Base-by-base conservation (phyloP, 768 basidiomycete genomes). In the Termitomyces sp. region DNA sequence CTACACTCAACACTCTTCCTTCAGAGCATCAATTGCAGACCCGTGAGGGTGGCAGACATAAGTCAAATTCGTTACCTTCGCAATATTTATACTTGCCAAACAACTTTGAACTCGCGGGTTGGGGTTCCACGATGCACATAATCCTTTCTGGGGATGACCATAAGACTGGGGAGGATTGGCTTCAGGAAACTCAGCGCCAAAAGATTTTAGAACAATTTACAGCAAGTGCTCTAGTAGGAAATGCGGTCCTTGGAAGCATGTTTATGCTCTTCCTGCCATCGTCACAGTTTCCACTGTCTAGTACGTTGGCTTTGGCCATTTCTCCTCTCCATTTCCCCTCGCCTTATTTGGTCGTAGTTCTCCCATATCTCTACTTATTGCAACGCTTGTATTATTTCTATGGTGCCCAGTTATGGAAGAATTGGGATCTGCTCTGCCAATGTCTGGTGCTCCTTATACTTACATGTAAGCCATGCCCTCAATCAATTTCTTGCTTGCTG, bases 351-450 rank as follows among this genome's bases (percentile, higher is more conserved):
- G 31, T 9, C 15, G 35, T 41, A 87, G 85, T 62, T 88, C 87
- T 1, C 87, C 88, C 0, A 78, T 91, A 39, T 83, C 87, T 9
- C 70, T 91, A 52, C 76, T 86, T 36, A 61, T 85, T 23, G 85
- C 89, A 0, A 81, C 83, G 0, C 65, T 83, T 29, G 75, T 85
- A 1, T 63, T 88, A 3, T 86, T 85, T 60, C 64, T 90, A 22
- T 91, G 86, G 85, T 79, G 86, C 12, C 88, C 88, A 2, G 77
- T 91, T 43, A 83, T 91, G 80, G 77, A 81, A 58, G 89, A 90
- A 63, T 68, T 91, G 7, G 86, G 78, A 0, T 83, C 84, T 4
- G 86, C 88, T 2, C 67, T 90, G 1, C 84, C 86, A 0, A 76
- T 89, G 10, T 82, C 76, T 52, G 89, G 89, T 1, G 86, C 85